These are phyloP conservation scores for Penicillium desertorum DNA, from an alignment of 495 filamentous ascomycete species.

Conservation along the genomic window DNA sequence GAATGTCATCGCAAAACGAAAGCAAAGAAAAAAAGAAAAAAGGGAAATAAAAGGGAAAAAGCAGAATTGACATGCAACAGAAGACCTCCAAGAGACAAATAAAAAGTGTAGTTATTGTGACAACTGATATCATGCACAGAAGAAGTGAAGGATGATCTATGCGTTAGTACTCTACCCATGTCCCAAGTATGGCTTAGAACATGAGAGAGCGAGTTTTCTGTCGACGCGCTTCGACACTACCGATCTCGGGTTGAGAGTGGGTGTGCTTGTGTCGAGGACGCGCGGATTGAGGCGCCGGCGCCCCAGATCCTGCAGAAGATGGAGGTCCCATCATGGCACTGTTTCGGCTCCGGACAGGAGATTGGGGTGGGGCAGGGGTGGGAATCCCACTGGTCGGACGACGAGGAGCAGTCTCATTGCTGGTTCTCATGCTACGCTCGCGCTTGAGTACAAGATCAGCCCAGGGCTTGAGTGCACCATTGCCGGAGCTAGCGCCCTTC, in stretches of 20 bases:
- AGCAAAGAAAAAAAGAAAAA: background rate
- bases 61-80: slow-evolving; percentile 12
- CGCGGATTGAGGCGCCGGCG: slow-evolving; percentile 29
- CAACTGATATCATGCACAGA: slow-evolving; percentile 33
- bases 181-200: slow-evolving; percentile 27
- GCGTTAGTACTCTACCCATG: slow-evolving; percentile 13
- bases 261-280: slow-evolving; percentile 45
- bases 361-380: slow-evolving; percentile 14
- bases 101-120: slow-evolving; percentile 31
- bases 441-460: slow-evolving; percentile 75
- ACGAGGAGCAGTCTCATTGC: slow-evolving; percentile 34
- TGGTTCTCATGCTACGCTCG: slow-evolving; percentile 39
- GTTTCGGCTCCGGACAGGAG: slow-evolving; percentile 29
- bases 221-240: slow-evolving; percentile 39
- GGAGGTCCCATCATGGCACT: slow-evolving; percentile 27
- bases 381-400: slow-evolving; percentile 22
- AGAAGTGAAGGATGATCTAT: slow-evolving; percentile 25
- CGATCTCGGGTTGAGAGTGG: slow-evolving; percentile 45
- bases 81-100: slow-evolving; percentile 15
- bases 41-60: background rate
- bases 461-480: slow-evolving; percentile 60
- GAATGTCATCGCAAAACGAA: slow-evolving; percentile 9
- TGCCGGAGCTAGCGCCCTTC: slow-evolving; percentile 51
- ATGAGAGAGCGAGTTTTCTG: slow-evolving; percentile 50
- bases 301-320: slow-evolving; percentile 31